Conservation (phyloP, 2,329 filamentous ascomycete genomes). For the Botrytis pseudocinerea region DNA sequence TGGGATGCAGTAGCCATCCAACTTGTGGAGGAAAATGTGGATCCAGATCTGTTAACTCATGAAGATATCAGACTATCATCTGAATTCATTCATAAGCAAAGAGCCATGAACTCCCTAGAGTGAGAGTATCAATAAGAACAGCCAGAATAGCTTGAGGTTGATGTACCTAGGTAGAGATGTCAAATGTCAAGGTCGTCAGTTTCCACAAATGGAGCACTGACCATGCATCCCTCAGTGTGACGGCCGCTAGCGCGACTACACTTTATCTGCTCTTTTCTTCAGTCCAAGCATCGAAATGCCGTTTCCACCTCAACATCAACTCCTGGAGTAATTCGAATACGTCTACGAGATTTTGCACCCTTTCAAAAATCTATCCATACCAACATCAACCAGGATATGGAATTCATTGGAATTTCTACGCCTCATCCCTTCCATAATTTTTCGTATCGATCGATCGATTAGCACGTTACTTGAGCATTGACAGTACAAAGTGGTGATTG, state of each 20-base stretch:
- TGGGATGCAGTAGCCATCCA: neutral
- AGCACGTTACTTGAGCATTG: neutral
- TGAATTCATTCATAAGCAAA: neutral
- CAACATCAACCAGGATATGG: neutral
- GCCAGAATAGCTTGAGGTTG: neutral
- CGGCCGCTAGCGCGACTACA: neutral
- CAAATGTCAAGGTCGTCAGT: neutral
- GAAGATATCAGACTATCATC: neutral
- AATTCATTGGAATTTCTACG: neutral
- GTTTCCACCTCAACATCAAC: neutral
- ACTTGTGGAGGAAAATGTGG: neutral
- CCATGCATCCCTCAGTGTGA: neutral
- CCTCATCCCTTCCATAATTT: neutral
- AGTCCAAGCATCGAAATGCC: neutral
- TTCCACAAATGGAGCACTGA: neutral
- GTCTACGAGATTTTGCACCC: neutral
- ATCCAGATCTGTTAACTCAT: neutral
- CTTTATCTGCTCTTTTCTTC: neutral
- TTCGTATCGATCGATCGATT: neutral
- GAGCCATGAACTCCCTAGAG: rapidly evolving
- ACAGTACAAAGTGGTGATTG: neutral
- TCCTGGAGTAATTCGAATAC: neutral
- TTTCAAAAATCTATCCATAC: neutral
- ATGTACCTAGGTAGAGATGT: neutral
- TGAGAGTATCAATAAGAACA: neutral